phyloP scores from a whole-genome alignment of 495 filamentous ascomycete species.

The Melanomma pulvis-pyrius region DNA sequence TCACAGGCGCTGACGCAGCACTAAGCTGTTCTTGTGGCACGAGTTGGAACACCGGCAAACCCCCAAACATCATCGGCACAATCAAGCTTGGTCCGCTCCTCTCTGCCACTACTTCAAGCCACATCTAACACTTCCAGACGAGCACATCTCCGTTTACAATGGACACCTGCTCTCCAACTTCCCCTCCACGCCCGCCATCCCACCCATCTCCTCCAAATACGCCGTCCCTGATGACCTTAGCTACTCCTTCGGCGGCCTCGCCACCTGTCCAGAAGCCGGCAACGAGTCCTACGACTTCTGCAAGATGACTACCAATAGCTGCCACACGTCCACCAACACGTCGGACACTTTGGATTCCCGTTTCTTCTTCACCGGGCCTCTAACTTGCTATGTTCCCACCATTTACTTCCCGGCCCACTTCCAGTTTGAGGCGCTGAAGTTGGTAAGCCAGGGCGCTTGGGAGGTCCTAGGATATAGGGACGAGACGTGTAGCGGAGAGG shows the following conservation, averaged over 20 bases:
- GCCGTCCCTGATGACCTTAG: neutral
- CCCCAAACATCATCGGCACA: neutral
- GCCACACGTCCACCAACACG: neutral
- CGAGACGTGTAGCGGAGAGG: neutral
- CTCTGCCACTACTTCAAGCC: neutral
- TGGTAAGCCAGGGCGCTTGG: conserved; percentile 1
- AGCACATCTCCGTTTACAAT: conserved; percentile 8
- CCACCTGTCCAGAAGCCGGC: neutral
- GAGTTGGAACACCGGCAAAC: neutral
- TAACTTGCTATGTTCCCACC: conserved; percentile 5
- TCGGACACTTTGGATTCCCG: neutral
- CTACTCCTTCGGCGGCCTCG: neutral
- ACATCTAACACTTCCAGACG: neutral
- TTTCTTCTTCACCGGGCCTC: neutral
- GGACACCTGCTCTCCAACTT: conserved; percentile 14
- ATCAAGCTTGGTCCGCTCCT: neutral
- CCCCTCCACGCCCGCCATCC: neutral
- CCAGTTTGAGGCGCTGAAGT: neutral
- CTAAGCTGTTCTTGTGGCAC: neutral
- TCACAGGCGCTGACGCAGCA: neutral
- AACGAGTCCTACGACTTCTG: neutral
- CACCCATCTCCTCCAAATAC: neutral
- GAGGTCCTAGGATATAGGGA: conserved; percentile 3
- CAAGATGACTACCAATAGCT: neutral
- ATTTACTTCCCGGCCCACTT: conserved; percentile 9